A percentile compares a stretch with the other conserved stretches of the same genome.
Conservation (phyloP, 1,284 basidiomycete species). For the Ganoderma resinaceum region DNA sequence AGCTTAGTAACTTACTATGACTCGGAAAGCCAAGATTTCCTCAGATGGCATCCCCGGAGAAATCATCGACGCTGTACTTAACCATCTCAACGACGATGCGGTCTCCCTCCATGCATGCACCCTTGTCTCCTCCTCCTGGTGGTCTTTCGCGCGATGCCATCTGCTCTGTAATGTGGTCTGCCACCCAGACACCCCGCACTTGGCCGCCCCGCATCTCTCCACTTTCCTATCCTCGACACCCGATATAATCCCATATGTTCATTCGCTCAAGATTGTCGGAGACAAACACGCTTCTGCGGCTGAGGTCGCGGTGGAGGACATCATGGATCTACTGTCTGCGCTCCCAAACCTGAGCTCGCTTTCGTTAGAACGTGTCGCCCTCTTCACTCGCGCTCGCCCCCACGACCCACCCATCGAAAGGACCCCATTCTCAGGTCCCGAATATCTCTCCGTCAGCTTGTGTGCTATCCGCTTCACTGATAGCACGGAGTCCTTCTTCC, state of each 20-base stretch:
- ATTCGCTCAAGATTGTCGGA: constrained; percentile 1
- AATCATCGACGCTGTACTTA: not conserved
- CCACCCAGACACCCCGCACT: not conserved
- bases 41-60: not conserved
- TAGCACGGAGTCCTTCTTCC: not conserved
- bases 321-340: not conserved
- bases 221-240: not conserved
- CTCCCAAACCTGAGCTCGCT: not conserved
- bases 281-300: not conserved
- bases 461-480: not conserved
- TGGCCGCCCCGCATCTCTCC: not conserved
- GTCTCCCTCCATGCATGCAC: not conserved
- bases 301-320: constrained; percentile 1
- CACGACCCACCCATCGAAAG: not conserved
- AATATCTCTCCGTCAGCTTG: not conserved
- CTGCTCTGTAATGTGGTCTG: not conserved
- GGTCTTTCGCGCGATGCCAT: not conserved
- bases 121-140: not conserved
- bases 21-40: not conserved
- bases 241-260: not conserved
- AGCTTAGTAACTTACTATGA: not conserved
- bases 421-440: not conserved
- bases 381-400: not conserved
- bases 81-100: not conserved
- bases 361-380: not conserved